A percentile compares a stretch with the other conserved stretches of the same genome.
Conservation (phyloP, 2,329 filamentous ascomycete genomes). For the Calycina herbarum region DNA sequence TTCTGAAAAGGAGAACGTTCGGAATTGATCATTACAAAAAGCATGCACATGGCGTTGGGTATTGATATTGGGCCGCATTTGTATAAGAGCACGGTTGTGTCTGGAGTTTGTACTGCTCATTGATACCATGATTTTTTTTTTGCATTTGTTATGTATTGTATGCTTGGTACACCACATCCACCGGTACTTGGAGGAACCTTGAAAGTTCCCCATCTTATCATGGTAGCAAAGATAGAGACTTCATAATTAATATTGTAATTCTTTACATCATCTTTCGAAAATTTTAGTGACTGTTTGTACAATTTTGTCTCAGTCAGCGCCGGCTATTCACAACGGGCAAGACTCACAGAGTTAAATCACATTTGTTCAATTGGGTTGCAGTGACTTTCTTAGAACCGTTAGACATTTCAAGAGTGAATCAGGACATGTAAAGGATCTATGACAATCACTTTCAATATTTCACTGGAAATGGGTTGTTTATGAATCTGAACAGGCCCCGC, state of each 20-base stretch:
- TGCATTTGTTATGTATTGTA: slow-evolving; percentile 1
- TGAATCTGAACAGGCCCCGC: neutral
- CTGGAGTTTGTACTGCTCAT: slow-evolving; percentile 9
- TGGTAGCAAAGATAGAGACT: neutral
- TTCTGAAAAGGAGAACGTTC: slow-evolving; percentile 27
- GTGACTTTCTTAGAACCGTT: too few species aligned
- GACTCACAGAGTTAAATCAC: too few species aligned
- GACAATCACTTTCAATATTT: too few species aligned
- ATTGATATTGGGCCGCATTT: neutral
- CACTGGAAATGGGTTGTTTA: too few species aligned
- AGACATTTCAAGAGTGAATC: too few species aligned
- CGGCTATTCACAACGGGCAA: too few species aligned
- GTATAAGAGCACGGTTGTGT: neutral
- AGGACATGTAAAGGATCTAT: too few species aligned
- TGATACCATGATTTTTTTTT: slow-evolving; percentile 15
- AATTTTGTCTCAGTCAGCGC: neutral
- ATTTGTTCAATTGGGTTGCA: too few species aligned
- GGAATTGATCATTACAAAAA: slow-evolving; percentile 3
- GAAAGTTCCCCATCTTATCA: neutral
- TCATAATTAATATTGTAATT: neutral
- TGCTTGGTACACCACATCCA: neutral
- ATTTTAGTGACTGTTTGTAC: neutral
- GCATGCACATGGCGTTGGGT: slow-evolving; percentile 1
- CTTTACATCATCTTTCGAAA: neutral
- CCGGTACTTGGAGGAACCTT: neutral